phyloP scores from a whole-genome alignment of 106 monocot genomes.

The Allium sativum region DNA sequence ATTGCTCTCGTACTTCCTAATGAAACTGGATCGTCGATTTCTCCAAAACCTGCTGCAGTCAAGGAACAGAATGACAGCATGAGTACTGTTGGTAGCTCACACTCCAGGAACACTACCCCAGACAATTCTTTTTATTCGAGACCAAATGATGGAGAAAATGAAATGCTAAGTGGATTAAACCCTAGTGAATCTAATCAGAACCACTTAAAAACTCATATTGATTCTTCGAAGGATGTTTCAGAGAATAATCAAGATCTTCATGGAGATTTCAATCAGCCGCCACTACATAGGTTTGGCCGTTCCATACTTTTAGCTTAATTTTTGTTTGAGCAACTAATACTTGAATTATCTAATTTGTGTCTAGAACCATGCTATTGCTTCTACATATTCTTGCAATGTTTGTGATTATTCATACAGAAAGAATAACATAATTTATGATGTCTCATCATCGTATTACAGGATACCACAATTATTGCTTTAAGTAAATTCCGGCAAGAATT shows the following conservation, averaged over 20 bases:
- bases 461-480: no score
- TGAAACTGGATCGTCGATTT: no score
- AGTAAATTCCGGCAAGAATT: no score
- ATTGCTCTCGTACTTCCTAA: no score
- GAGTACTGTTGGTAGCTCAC: slow-evolving; percentile 24
- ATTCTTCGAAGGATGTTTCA: slow-evolving; percentile 8
- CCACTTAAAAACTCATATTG: slow-evolving; percentile 12
- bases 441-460: no score
- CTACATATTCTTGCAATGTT: no score
- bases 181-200: slow-evolving; percentile 5
- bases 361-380: no score
- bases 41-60: not conserved
- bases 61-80: slow-evolving; percentile 11
- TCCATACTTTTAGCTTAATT: no score
- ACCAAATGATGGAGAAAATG: slow-evolving; percentile 5
- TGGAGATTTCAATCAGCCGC: slow-evolving; percentile 14
- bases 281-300: slow-evolving; percentile 1
- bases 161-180: not conserved
- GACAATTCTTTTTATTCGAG: slow-evolving; percentile 29
- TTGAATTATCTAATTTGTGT: no score
- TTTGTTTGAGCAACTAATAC: no score
- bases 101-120: slow-evolving; percentile 43
- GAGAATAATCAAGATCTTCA: slow-evolving; percentile 11
- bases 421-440: no score
- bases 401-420: no score